phyloP scores from a whole-genome alignment of 2,329 filamentous ascomycete genomes.

The Drechmeria coniospora region DNA sequence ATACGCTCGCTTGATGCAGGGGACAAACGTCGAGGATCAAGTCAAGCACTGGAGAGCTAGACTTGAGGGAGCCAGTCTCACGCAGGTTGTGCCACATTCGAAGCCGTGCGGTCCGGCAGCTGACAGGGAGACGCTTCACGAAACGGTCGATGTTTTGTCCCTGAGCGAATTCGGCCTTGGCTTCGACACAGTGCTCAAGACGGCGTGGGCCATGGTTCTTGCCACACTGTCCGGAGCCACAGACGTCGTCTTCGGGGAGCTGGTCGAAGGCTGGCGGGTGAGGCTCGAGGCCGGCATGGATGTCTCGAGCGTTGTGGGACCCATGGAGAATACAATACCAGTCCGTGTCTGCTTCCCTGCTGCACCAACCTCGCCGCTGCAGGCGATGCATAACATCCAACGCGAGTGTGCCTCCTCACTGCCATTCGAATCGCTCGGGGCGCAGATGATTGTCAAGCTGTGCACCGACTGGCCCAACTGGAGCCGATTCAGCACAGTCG shows the following conservation, averaged over 20 bases:
- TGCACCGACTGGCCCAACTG: slow-evolving; percentile 40
- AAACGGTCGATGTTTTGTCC: slow-evolving; percentile 24
- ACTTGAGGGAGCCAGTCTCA: slow-evolving; percentile 30
- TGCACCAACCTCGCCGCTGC: slow-evolving; percentile 27
- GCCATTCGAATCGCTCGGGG: slow-evolving; percentile 34
- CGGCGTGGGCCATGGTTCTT: slow-evolving; percentile 41
- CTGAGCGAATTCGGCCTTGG: slow-evolving; percentile 27
- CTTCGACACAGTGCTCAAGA: slow-evolving; percentile 38
- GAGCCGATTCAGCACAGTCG: slow-evolving; percentile 37
- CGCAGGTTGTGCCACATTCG: slow-evolving; percentile 25
- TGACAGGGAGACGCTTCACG: slow-evolving; percentile 22
- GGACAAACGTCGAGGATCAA: slow-evolving; percentile 20
- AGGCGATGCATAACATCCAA: slow-evolving; percentile 33
- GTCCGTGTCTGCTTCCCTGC: slow-evolving; percentile 32
- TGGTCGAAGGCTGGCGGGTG: slow-evolving; percentile 31
- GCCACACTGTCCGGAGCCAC: slow-evolving; percentile 29
- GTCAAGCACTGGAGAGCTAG: slow-evolving; percentile 29
- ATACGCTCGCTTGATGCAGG: slow-evolving; percentile 25
- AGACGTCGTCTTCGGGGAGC: slow-evolving; percentile 42
- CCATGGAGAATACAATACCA: slow-evolving; percentile 30
- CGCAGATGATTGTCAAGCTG: slow-evolving; percentile 32
- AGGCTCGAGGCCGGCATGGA: slow-evolving; percentile 35
- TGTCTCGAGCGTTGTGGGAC: slow-evolving; percentile 32
- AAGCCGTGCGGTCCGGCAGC: slow-evolving; percentile 24
- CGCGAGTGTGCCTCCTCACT: slow-evolving; percentile 30